Evolutionary conservation across 2,329 filamentous ascomycete genomes (phyloP).

Genomic region (Phoma sp.): DNA sequence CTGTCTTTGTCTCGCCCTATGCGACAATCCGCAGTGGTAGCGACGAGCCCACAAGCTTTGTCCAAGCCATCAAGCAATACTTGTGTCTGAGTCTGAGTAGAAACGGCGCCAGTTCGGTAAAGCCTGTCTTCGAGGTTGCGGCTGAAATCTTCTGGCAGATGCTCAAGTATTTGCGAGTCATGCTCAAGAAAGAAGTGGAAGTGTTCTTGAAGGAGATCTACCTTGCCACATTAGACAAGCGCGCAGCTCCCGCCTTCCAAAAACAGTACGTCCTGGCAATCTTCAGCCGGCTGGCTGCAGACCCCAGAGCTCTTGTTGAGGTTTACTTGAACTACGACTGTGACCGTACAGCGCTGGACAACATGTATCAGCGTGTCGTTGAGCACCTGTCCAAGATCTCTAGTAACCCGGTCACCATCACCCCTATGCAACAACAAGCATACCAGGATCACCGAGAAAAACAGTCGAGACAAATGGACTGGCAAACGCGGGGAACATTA

Average conservation of each 20-base stretch:
- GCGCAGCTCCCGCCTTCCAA: constrained; percentile 84
- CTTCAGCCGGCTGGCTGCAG: constrained; percentile 80
- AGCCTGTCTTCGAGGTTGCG: constrained; percentile 91
- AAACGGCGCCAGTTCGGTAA: constrained; percentile 92
- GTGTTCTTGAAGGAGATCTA: constrained; percentile 99
- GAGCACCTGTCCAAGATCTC: constrained; percentile 91
- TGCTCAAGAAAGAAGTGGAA: constrained; percentile 98
- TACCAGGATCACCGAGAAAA: constrained; percentile 81
- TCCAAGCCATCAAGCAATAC: constrained; percentile 96
- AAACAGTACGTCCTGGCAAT: constrained; percentile 91
- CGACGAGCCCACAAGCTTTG: constrained; percentile 85
- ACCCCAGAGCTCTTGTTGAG: constrained; percentile 89
- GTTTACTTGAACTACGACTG: constrained; percentile 98
- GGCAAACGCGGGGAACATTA: constrained; percentile 84
- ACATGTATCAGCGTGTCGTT: constrained; percentile 93
- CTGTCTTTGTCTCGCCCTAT: constrained; percentile 87
- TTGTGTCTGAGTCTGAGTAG: constrained; percentile 92
- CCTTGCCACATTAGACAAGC: constrained; percentile 85
- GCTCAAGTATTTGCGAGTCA: constrained; percentile 88
- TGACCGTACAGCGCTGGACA: constrained; percentile 88
- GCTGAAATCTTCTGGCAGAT: constrained; percentile 99
- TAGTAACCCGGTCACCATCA: constrained; percentile 77
- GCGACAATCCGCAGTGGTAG: constrained; percentile 93
- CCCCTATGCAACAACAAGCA: constrained; percentile 77
- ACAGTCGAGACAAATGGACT: constrained; percentile 69